Evolutionary conservation across 2,329 filamentous ascomycete genomes (phyloP).

Genomic region (Penicillium sp.): DNA sequence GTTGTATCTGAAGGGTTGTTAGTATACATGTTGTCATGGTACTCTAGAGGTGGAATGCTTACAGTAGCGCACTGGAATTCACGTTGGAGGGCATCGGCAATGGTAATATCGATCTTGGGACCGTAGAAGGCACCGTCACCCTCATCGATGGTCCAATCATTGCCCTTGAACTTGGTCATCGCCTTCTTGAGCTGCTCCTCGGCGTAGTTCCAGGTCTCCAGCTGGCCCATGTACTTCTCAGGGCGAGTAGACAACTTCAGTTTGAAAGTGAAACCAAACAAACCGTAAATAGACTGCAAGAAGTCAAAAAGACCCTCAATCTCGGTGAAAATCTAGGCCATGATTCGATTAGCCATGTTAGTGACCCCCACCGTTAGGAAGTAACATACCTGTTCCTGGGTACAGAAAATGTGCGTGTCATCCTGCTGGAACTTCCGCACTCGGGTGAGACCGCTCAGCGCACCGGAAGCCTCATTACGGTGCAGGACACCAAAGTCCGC

Average conservation of each 20-base stretch:
- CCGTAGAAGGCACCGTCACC: conserved; percentile 98
- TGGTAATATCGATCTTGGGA: conserved; percentile 96
- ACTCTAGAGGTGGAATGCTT: too few relatives aligned
- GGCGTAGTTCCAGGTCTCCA: conserved; percentile 84
- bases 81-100: conserved; percentile 79
- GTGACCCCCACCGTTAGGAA: not conserved
- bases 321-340: conserved; percentile 61
- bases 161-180: conserved; percentile 71
- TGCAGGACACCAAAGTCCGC: conserved; percentile 96
- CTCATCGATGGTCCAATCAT: conserved; percentile 84
- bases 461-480: conserved; percentile 91
- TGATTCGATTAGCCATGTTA: conserved; percentile 5
- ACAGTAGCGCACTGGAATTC: conserved; percentile 87
- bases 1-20: too few relatives aligned
- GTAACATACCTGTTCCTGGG: conserved; percentile 62
- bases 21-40: too few relatives aligned
- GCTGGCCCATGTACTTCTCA: conserved; percentile 83
- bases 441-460: conserved; percentile 83
- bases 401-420: conserved; percentile 94
- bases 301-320: conserved; percentile 87
- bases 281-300: conserved; percentile 71
- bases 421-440: conserved; percentile 85
- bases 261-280: conserved; percentile 87
- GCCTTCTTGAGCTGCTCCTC: conserved; percentile 77
- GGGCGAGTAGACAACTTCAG: conserved; percentile 88